Base-by-base conservation (phyloP, 1,284 basidiomycete genomes). In the Heterobasidion occidentale region DNA sequence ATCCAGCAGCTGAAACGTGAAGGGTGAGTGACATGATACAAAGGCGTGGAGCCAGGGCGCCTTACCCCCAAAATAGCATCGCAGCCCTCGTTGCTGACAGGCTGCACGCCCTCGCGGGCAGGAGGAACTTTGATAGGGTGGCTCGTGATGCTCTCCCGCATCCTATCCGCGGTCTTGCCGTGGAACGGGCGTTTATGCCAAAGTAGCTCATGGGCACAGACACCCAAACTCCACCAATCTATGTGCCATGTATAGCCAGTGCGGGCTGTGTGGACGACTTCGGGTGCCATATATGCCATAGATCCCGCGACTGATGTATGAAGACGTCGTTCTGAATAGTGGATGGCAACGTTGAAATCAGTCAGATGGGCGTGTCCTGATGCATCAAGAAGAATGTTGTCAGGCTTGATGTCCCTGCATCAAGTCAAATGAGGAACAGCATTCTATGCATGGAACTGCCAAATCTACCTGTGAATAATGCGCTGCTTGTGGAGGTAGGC, bases 231-330 rank as follows among this genome's bases (percentile, higher is more conserved):
- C 94, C 94, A 98, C 88, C 92, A 98, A 69, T 98, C 94, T 55
- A 92, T 84, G 36, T 87, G 86, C 78, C 90, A 94, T 9, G 89
- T 89, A 70, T 98, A 98, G 20, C 88, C 88, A 64, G 78, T 83
- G 34, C 62, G 63, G 44, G 56, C 49, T 7, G 65, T 62, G n/a
- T 67, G 79, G 51, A 98, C 79, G 17, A 98, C 88, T 69, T 98
- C 94, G 1, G 95, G 91, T 2, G 95, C 94, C 96, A 99, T 99
- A 74, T 99, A 99, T 0, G 96, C 95, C 92, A 98, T 96, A 63
- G 90, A 94, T 2, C 94, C 94, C 1, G 94, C 96, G 4, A 99
- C 90, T 56, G 92, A 94, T 1, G 91, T 94, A 68, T 98, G 86
- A 58, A 90, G 70, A 36, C 92, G 79, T 49, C 88, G 78, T 56